These are phyloP conservation scores for Nepenthes alata DNA, from an alignment of 179 eudicot genomes.

Conservation along the genomic window DNA sequence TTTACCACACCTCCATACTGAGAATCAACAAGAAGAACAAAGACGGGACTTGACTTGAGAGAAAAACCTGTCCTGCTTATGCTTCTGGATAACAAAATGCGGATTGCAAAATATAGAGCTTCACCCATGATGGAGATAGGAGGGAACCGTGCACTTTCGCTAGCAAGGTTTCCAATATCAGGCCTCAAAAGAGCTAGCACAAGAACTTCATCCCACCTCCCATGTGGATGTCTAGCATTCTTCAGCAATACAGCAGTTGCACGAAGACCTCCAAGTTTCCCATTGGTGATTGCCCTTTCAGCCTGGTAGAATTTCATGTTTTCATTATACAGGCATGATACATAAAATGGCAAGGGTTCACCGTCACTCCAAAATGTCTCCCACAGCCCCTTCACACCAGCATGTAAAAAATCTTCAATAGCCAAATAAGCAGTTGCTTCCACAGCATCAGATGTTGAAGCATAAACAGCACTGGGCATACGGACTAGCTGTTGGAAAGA, in stretches of 20 bases:
- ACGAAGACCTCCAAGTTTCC: constrained; percentile 61
- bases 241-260: constrained; percentile 63
- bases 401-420: constrained; percentile 75
- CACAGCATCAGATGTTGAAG: constrained; percentile 58
- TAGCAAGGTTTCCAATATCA: constrained; percentile 42
- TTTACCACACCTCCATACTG: constrained; percentile 75
- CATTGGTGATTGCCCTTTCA: constrained; percentile 70
- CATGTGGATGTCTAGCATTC: constrained; percentile 81
- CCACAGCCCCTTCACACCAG: constrained; percentile 79
- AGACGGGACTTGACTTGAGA: constrained; percentile 55
- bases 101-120: constrained; percentile 68
- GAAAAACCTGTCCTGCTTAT: constrained; percentile 50
- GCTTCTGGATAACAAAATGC: constrained; percentile 70
- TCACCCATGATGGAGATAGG: constrained; percentile 53
- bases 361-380: constrained; percentile 79
- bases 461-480: constrained; percentile 80
- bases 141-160: constrained; percentile 39
- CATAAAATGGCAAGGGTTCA: constrained; percentile 52
- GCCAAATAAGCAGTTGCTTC: constrained; percentile 70
- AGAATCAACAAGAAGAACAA: constrained; percentile 67
- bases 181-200: constrained; percentile 67
- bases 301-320: constrained; percentile 78
- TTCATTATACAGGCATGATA: constrained; percentile 46
- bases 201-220: constrained; percentile 86
- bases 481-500: constrained; percentile 80